These are phyloP conservation scores for Trametes cingulata DNA, from an alignment of 768 basidiomycete species.

Conservation along the genomic window DNA sequence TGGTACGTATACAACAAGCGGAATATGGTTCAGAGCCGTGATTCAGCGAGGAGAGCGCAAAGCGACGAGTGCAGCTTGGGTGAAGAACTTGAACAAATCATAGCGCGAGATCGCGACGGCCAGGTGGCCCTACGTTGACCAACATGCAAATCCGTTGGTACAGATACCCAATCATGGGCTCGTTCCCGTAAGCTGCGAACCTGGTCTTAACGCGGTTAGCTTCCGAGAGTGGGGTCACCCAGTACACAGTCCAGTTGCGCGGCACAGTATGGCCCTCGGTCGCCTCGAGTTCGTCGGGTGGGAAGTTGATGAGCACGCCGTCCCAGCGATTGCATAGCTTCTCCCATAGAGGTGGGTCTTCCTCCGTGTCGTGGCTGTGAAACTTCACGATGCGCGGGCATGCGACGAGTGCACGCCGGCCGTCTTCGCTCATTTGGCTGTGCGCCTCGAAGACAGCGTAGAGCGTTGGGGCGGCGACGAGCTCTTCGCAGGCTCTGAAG, in stretches of 20 bases:
- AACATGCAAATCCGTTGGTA: constrained; percentile 19
- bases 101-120: not conserved
- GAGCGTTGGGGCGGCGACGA: not conserved
- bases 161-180: constrained; percentile 13
- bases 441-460: constrained; percentile 13
- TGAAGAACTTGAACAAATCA: not conserved
- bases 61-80: no score
- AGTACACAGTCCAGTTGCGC: constrained; percentile 4
- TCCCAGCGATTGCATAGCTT: constrained; percentile 9
- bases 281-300: not conserved
- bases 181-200: constrained; percentile 21
- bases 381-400: constrained; percentile 33
- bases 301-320: constrained; percentile 15
- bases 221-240: constrained; percentile 10
- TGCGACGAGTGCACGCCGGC: constrained; percentile 32
- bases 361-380: constrained; percentile 32
- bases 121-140: not conserved
- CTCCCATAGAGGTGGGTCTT: constrained; percentile 16
- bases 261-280: not conserved
- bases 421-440: constrained; percentile 9
- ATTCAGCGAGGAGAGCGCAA: no score
- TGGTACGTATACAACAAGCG: no score
- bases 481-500: constrained; percentile 9
- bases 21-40: not conserved
- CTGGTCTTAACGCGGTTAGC: constrained; percentile 8